A percentile compares a stretch with the other conserved stretches of the same genome.
These are phyloP conservation scores for Apiospora malaysiana DNA, from an alignment of 2,329 filamentous ascomycete genomes.

Conservation along the genomic window DNA sequence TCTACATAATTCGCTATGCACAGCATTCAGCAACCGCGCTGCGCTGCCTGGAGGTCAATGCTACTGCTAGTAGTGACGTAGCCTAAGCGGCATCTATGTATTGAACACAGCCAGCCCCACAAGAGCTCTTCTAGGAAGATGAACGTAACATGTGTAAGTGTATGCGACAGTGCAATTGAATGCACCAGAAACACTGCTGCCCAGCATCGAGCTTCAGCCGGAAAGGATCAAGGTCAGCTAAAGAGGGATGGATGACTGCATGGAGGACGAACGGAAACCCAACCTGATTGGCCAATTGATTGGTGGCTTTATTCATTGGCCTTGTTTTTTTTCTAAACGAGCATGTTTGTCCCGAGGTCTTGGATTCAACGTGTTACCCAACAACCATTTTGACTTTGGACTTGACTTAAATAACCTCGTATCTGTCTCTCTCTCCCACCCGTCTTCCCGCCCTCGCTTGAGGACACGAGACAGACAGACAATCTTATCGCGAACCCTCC, in stretches of 20 bases:
- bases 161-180: not conserved
- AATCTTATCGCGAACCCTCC: not conserved
- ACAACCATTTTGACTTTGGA: conserved; percentile 3
- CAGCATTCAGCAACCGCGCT: too few species aligned
- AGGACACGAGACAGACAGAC: not conserved
- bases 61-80: not conserved
- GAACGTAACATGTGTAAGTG: not conserved
- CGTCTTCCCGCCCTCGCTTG: not conserved
- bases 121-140: not conserved
- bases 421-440: not conserved
- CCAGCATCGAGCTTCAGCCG: too few species aligned
- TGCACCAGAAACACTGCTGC: too few species aligned
- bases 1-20: too few species aligned
- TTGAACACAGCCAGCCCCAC: not conserved
- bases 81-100: too few species aligned
- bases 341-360: conserved; percentile 6
- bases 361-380: conserved; percentile 4
- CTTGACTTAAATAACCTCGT: not conserved
- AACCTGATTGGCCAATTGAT: not conserved
- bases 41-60: too few species aligned
- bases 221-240: too few species aligned
- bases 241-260: not conserved
- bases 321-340: not conserved
- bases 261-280: not conserved
- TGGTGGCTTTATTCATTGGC: not conserved